Percentiles rank a stretch among this genome's conserved stretches.
Conservation (phyloP, 768 basidiomycete genomes). For the Lactarius trivialis region DNA sequence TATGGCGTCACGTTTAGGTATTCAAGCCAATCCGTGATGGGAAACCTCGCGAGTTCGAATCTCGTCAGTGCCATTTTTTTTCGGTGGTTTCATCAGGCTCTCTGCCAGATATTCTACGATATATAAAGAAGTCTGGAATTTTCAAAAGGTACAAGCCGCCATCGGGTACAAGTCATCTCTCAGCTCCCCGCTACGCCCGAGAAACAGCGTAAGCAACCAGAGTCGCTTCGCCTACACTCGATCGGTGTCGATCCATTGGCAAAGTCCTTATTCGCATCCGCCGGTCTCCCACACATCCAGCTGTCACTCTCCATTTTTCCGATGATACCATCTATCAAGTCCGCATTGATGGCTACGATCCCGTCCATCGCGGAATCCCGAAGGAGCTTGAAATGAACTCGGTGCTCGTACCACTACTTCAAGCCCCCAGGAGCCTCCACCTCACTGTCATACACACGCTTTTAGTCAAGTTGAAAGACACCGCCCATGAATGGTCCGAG, state of each 20-base stretch:
- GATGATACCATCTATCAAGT: constrained; percentile 37
- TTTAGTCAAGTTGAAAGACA: constrained; percentile 49
- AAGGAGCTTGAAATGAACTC: constrained; percentile 53
- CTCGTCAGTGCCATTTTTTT: constrained; percentile 47
- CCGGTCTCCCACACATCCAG: constrained; percentile 31
- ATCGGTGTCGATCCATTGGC: constrained; percentile 32
- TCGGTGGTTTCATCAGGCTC: neutral
- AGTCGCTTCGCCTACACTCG: constrained; percentile 21
- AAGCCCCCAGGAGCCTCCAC: constrained; percentile 26
- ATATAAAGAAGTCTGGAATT: constrained; percentile 1
- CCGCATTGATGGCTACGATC: constrained; percentile 59
- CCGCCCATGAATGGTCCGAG: constrained; percentile 43
- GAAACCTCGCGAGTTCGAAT: constrained; percentile 57
- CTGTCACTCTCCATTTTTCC: constrained; percentile 33
- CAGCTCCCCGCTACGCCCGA: constrained; percentile 2
- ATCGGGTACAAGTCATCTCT: neutral
- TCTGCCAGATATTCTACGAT: constrained; percentile 8
- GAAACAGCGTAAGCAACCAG: constrained; percentile 14
- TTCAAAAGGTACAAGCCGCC: neutral
- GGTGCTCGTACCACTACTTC: constrained; percentile 36
- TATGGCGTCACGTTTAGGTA: constrained; percentile 55
- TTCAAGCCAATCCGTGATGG: constrained; percentile 42
- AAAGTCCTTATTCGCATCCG: constrained; percentile 30
- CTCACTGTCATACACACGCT: constrained; percentile 47
- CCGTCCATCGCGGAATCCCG: constrained; percentile 47